Evolutionary conservation across 2,329 filamentous ascomycete genomes (phyloP), one percentile per base, ranked within the genome.

Genomic region (Metarhizium sp.): DNA sequence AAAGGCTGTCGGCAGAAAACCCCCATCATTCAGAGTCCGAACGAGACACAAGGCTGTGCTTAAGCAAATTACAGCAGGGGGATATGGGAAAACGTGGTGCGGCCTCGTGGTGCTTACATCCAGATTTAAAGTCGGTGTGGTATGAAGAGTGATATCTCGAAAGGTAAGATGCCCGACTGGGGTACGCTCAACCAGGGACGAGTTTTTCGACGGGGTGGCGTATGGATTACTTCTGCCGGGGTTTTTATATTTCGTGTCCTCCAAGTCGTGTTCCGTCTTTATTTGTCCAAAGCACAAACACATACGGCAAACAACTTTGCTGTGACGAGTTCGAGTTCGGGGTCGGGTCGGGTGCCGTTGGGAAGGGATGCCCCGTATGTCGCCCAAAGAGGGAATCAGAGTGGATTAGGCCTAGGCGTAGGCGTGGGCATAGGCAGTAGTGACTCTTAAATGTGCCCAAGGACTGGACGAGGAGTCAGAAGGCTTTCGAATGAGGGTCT

Each of bases 381-480:
- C 20, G 45, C 40, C 32, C 42, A 30, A 53, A 52, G 46, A 46
- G 43, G 47, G 47, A 47, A 34, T 53, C 40, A 48, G 50, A 57
- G 50, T 50, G 57, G 55, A 56, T 51, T 57, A 58, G 48, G 47
- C 32, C 52, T 38, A 52, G 54, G 32, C 32, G 32, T 34, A 34
- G 32, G 10, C 32, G 32, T 34, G 32, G 32, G 32, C 32, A 34
- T 25, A 25, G 20, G 25, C 4, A 25, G 32, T 34, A 11, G 6
- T 7, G 10, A 11, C 32, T 34, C 32, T 34, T 34, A 34, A 34
- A 34, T 34, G 32, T 11, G 32, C 32, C 10, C 40, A 42, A 16
- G 2, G 40, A 18, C n/a, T 6, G 6, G 43, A n/a, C 4, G 6
- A 25, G n/a, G 43, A 46, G 14, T 25, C 6, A 18, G 32, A 34